Evolutionary conservation across 2,329 filamentous ascomycete species (phyloP).

Genomic region (Phoma sp.): DNA sequence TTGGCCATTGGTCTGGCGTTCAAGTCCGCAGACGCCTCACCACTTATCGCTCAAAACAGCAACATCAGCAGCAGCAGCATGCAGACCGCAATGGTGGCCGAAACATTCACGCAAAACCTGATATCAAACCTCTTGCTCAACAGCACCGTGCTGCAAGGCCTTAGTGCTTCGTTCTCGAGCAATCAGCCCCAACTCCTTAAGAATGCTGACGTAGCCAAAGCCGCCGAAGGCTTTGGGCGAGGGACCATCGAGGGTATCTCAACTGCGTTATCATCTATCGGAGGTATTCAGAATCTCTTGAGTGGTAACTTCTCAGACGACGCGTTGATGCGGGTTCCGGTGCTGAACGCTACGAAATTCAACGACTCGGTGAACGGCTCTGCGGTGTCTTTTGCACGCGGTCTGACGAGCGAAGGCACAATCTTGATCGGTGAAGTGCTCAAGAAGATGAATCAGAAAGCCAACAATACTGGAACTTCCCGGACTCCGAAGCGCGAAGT

Average conservation of each 20-base stretch:
- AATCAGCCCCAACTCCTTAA: conserved; percentile 14
- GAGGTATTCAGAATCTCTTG: conserved; percentile 35
- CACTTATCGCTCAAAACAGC: conserved; percentile 4
- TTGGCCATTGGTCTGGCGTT: conserved; percentile 30
- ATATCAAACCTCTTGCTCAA: conserved; percentile 33
- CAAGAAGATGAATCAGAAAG: conserved; percentile 20
- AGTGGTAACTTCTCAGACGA: conserved; percentile 31
- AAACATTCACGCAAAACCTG: conserved; percentile 31
- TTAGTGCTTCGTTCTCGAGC: conserved; percentile 1
- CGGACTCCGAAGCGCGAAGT: conserved; percentile 8
- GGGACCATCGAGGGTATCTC: conserved; percentile 36
- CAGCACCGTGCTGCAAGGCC: conserved; percentile 23
- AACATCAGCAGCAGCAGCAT: conserved; percentile 17
- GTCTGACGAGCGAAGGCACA: conserved; percentile 33
- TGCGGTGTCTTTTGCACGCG: conserved; percentile 33
- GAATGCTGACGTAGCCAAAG: conserved; percentile 24
- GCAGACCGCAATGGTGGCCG: conserved; percentile 24
- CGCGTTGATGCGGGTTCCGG: conserved; percentile 28
- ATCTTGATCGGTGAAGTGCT: conserved; percentile 32
- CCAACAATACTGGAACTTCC: conserved; percentile 2
- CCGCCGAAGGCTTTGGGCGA: conserved; percentile 36
- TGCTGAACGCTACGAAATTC: conserved; percentile 25
- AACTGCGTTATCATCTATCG: conserved; percentile 33
- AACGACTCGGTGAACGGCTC: conserved; percentile 37
- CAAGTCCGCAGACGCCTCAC: conserved; percentile 12